A percentile compares a stretch with the other conserved stretches of the same genome.
phyloP scores from a whole-genome alignment of 106 monocot species.

The Dendrobium officinale region DNA sequence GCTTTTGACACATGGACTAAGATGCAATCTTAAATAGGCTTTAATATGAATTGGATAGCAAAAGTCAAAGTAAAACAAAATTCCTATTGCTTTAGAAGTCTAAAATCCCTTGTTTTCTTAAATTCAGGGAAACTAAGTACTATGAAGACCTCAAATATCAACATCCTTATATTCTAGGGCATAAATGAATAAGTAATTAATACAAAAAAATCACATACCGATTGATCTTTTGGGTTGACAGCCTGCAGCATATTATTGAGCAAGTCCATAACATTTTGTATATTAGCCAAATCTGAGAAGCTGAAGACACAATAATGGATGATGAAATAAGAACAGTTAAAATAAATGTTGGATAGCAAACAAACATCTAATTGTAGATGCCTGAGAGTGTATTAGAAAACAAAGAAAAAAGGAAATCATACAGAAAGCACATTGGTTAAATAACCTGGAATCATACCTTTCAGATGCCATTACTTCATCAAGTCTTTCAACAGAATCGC shows the following conservation, averaged over 20 bases:
- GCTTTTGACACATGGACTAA: too few species aligned
- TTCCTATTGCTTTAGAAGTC: neutral
- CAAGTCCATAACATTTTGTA: constrained; percentile 43
- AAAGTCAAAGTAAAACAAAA: neutral
- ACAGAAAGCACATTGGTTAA: neutral
- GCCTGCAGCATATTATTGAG: constrained; percentile 64
- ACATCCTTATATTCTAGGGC: too few species aligned
- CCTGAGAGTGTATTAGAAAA: neutral
- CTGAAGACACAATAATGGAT: constrained; percentile 18
- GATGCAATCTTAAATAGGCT: too few species aligned
- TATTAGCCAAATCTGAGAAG: constrained; percentile 41
- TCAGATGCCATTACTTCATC: constrained; percentile 56
- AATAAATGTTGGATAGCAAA: neutral
- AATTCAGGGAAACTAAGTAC: too few species aligned
- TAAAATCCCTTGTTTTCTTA: neutral
- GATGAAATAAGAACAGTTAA: neutral
- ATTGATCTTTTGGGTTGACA: constrained; percentile 33
- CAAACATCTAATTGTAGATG: neutral
- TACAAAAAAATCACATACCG: constrained; percentile 18
- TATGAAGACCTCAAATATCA: too few species aligned
- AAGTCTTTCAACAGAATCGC: constrained; percentile 26
- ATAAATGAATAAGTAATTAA: neutral
- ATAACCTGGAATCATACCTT: constrained; percentile 41
- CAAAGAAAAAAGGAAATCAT: neutral
- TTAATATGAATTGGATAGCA: too few species aligned